phyloP scores from a whole-genome alignment of 768 basidiomycete genomes.

The Termitomyces sp. region DNA sequence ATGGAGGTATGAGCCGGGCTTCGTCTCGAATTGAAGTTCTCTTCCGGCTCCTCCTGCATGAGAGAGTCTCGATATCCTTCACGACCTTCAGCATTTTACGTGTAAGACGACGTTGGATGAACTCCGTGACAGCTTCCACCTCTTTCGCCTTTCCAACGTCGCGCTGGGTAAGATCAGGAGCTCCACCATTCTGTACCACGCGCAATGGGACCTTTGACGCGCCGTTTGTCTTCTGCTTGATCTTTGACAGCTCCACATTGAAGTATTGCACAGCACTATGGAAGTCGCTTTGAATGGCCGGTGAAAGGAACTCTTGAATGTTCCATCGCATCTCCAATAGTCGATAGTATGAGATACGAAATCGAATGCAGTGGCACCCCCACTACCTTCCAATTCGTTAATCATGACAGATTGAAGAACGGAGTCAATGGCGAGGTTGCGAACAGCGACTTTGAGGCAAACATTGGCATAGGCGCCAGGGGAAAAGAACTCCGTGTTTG shows the following conservation, averaged over 20 bases:
- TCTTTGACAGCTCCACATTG: constrained; percentile 80
- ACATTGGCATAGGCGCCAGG: constrained; percentile 92
- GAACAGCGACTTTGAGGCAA: constrained; percentile 84
- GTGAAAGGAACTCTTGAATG: constrained; percentile 82
- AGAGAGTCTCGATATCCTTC: constrained; percentile 58
- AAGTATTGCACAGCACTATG: constrained; percentile 72
- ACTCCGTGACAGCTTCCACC: constrained; percentile 64
- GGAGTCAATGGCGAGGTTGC: constrained; percentile 91
- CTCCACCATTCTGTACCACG: constrained; percentile 59
- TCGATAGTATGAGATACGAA: constrained; percentile 88
- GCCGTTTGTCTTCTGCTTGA: constrained; percentile 62
- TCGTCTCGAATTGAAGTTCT: constrained; percentile 72
- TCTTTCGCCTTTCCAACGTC: constrained; percentile 73
- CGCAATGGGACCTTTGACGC: constrained; percentile 69
- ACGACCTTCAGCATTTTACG: constrained; percentile 75
- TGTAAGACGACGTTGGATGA: constrained; percentile 79
- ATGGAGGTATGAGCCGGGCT: constrained; percentile 84
- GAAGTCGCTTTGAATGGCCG: constrained; percentile 78
- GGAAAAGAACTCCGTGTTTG: constrained; percentile 79
- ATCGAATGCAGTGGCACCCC: constrained; percentile 92
- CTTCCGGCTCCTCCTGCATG: constrained; percentile 50
- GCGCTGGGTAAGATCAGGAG: constrained; percentile 61
- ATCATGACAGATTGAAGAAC: constrained; percentile 92
- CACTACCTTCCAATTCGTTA: constrained; percentile 96
- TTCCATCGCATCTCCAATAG: constrained; percentile 89